phyloP scores from a whole-genome alignment of 768 basidiomycete genomes.

The Collybia sp. region DNA sequence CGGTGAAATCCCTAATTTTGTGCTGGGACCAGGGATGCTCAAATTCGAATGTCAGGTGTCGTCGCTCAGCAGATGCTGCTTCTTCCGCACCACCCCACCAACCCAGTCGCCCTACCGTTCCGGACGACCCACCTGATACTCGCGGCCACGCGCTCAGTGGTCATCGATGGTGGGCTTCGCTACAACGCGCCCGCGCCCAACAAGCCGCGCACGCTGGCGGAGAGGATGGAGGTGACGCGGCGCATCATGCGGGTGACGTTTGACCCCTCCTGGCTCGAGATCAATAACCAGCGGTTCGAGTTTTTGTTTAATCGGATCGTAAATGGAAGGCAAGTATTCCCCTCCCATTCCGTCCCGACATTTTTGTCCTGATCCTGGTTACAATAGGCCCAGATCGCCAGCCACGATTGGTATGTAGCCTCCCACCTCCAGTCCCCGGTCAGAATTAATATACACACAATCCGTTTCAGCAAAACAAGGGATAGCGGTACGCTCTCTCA shows the following conservation, averaged over 20 bases:
- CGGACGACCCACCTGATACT: conserved; percentile 36
- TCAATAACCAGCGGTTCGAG: conserved; percentile 17
- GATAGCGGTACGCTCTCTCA: conserved; percentile 16
- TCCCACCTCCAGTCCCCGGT: no score
- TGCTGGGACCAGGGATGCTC: no score
- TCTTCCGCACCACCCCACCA: conserved; percentile 30
- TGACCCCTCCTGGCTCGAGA: conserved; percentile 22
- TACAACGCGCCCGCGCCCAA: conserved; percentile 16
- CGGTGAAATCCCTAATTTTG: conserved; percentile 4
- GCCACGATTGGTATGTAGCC: conserved; percentile 19
- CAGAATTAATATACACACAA: not conserved
- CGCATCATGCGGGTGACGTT: conserved; percentile 17
- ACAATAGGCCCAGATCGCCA: conserved; percentile 17
- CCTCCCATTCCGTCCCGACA: not conserved
- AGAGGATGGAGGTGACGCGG: conserved; percentile 17
- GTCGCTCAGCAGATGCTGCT: conserved; percentile 40
- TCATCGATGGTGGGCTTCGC: conserved; percentile 16
- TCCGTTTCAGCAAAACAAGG: conserved; percentile 18
- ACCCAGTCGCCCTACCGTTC: conserved; percentile 32
- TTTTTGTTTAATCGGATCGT: conserved; percentile 15
- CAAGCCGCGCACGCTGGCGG: conserved; percentile 17
- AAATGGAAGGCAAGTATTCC: conserved; percentile 10
- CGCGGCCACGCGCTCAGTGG: conserved; percentile 27
- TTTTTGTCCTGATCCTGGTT: not conserved
- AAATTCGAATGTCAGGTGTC: conserved; percentile 21